These are phyloP conservation scores for Termitomyces sp. DNA, from an alignment of 768 basidiomycete species.

Conservation along the genomic window DNA sequence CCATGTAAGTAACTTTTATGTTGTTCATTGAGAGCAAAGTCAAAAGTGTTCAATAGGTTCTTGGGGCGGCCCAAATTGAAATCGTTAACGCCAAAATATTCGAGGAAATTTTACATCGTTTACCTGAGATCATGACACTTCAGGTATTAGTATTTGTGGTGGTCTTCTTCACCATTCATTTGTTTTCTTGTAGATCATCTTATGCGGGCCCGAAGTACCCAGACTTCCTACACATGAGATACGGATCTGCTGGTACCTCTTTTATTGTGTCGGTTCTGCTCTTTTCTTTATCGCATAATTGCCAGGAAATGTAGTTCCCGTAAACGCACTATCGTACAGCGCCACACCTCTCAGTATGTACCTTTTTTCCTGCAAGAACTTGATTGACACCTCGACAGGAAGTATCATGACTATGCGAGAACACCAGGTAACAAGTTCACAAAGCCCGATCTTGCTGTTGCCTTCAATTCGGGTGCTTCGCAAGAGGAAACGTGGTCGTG, in stretches of 20 bases:
- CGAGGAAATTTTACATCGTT: slow-evolving; percentile 31
- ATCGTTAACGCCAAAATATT: slow-evolving; percentile 17
- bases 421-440: not conserved
- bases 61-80: slow-evolving; percentile 24
- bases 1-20: slow-evolving; percentile 10
- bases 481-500: not conserved
- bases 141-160: slow-evolving; percentile 15
- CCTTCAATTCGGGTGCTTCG: not conserved
- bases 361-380: not conserved
- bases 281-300: not conserved
- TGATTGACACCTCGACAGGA: not conserved
- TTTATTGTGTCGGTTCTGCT: too few species aligned
- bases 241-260: not conserved
- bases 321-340: not conserved
- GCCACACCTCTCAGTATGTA: not conserved
- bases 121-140: slow-evolving; percentile 25
- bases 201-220: slow-evolving; percentile 2
- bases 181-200: not conserved
- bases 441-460: not conserved
- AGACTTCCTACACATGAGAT: not conserved
- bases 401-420: not conserved
- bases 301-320: not conserved
- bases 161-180: not conserved
- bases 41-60: slow-evolving; percentile 13
- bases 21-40: too few species aligned